Conservation (phyloP, 495 filamentous ascomycete genomes). For the Pseudotulostoma volvatum region DNA sequence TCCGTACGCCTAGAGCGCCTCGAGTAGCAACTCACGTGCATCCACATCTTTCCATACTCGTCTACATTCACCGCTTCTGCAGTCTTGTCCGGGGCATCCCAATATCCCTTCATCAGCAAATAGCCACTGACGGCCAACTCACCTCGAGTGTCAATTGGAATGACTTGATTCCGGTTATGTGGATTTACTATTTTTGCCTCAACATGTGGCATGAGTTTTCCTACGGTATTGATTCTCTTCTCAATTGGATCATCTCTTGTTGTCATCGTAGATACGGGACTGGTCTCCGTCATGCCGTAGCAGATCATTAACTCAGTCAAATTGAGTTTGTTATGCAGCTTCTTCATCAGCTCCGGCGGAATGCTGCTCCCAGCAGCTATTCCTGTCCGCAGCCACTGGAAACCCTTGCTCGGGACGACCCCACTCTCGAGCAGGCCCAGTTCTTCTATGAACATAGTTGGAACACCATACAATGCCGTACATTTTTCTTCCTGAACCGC, state of each 20-base stretch:
- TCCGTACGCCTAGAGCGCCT: too few species aligned
- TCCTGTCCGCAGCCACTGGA: conserved; percentile 63
- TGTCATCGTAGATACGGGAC: conserved; percentile 85
- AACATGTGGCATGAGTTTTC: conserved; percentile 64
- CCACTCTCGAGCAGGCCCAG: conserved; percentile 51
- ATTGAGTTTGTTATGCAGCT: conserved; percentile 58
- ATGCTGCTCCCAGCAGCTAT: conserved; percentile 84
- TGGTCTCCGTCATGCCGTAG: conserved; percentile 98
- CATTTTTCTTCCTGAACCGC: conserved; percentile 58
- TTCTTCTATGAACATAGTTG: conserved; percentile 92
- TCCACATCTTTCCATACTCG: conserved; percentile 45
- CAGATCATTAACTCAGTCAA: conserved; percentile 81
- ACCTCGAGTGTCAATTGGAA: conserved; percentile 51
- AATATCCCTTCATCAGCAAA: conserved; percentile 83
- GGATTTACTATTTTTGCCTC: conserved; percentile 71
- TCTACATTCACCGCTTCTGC: conserved; percentile 53
- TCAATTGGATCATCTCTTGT: conserved; percentile 62
- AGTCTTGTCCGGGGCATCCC: conserved; percentile 52
- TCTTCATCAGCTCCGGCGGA: conserved; percentile 70
- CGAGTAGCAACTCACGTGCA: conserved; percentile 36
- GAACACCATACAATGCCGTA: conserved; percentile 82
- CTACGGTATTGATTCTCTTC: conserved; percentile 66
- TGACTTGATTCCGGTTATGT: conserved; percentile 32
- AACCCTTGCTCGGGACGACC: conserved; percentile 36
- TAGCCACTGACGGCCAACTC: conserved; percentile 81